phyloP scores from a whole-genome alignment of 2,329 filamentous ascomycete species.

The Penicillium sp. region DNA sequence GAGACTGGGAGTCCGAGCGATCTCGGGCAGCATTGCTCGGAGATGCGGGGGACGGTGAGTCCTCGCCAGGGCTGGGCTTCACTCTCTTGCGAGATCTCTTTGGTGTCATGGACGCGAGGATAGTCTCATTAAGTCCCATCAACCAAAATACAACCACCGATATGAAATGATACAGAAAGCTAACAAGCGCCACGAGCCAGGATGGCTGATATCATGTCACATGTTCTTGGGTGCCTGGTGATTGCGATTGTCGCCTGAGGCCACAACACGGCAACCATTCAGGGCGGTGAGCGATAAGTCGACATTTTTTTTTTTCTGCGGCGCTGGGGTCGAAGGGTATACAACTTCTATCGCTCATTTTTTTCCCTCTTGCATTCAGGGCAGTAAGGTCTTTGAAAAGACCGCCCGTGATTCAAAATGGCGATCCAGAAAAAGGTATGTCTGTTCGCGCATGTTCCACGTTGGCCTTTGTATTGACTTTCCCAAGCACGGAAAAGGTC shows the following conservation, averaged over 20 bases:
- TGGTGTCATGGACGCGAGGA: constrained; percentile 35
- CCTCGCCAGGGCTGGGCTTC: constrained; percentile 40
- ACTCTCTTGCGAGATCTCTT: constrained; percentile 46
- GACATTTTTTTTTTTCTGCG: constrained; percentile 22
- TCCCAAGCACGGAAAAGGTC: constrained; percentile 81
- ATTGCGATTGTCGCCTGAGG: constrained; percentile 27
- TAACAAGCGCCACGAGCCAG: constrained; percentile 18
- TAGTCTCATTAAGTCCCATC: constrained; percentile 34
- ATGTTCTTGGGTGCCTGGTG: constrained; percentile 21
- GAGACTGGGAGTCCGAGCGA: constrained; percentile 26
- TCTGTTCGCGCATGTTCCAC: constrained; percentile 8
- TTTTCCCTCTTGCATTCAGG: constrained; percentile 13
- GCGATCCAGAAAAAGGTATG: constrained; percentile 88
- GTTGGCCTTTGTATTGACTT: constrained; percentile 28
- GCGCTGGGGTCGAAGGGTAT: constrained; percentile 14
- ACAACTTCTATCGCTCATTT: constrained; percentile 15
- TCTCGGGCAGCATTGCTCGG: constrained; percentile 27
- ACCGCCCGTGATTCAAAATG: constrained; percentile 56
- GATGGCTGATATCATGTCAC: constrained; percentile 35
- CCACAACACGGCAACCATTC: constrained; percentile 11
- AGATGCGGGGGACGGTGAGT: constrained; percentile 26
- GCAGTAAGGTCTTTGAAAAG: constrained; percentile 24
- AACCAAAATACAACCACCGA: constrained; percentile 2
- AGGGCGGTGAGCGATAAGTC: constrained; percentile 29
- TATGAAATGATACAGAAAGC: constrained; percentile 6